Conservation (phyloP, 1,284 basidiomycete species). For the Rhodotorula sp. region DNA sequence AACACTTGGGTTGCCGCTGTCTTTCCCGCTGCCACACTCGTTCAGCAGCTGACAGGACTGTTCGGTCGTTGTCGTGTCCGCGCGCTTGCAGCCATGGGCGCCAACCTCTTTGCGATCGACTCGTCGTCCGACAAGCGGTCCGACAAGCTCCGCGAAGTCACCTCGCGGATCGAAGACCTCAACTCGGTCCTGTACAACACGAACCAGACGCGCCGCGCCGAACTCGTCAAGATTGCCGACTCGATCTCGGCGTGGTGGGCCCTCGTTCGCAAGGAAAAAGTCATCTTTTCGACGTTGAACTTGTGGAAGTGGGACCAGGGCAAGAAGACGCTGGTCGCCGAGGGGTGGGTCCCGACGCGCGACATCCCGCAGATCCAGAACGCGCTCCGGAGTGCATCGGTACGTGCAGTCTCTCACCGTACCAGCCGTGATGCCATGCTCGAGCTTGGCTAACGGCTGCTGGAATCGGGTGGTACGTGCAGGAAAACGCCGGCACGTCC, state of each 20-base stretch:
- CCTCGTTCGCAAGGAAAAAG: constrained; percentile 91
- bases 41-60: not conserved
- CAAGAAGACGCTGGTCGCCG: constrained; percentile 91
- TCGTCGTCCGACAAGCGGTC: constrained; percentile 87
- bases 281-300: constrained; percentile 91
- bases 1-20: not conserved
- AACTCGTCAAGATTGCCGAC: constrained; percentile 84
- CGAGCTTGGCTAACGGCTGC: not conserved
- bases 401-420: constrained; percentile 49
- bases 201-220: constrained; percentile 75
- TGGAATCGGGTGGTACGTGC: not conserved
- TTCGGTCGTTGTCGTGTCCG: not conserved
- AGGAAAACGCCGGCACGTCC: constrained; percentile 90
- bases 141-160: constrained; percentile 85
- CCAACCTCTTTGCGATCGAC: constrained; percentile 93
- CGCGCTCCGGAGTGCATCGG: constrained; percentile 87
- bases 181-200: constrained; percentile 89
- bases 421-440: not conserved
- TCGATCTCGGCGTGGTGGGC: constrained; percentile 86
- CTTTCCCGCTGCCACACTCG: not conserved
- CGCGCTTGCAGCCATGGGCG: constrained; percentile 70
- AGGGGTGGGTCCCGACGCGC: constrained; percentile 94
- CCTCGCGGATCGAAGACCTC: constrained; percentile 85
- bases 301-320: constrained; percentile 91
- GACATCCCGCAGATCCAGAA: constrained; percentile 85